Base-by-base conservation (phyloP, 768 basidiomycete species). In the Russula compacta region DNA sequence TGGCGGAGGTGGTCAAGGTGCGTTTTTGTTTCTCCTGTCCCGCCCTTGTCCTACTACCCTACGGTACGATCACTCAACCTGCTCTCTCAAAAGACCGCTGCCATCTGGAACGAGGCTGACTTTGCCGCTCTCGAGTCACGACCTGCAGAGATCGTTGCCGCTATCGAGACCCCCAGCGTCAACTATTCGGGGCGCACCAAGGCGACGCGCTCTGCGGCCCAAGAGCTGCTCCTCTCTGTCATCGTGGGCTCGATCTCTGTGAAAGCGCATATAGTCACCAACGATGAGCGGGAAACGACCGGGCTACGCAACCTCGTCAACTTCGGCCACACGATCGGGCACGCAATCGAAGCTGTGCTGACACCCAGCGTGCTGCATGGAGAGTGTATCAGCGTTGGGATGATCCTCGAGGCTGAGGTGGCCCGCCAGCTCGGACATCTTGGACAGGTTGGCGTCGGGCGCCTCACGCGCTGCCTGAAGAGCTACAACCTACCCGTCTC, bases 1-100 rank as follows among this genome's bases (percentile, higher is more conserved):
- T 99, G 89, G 95, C 97, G 0, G 95, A 99, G 72, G 88, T 98
- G 3, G 86, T 98, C 71, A 99, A 99, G 83, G 94, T 92, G 58
- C 43, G 35, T 48, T 50, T 38, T 50, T 38, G 21, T 55, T 53
- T 38, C 38, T n/a, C 35, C 19, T 63, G 42, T 8, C n/a, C 29
- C 17, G n/a, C n/a, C n/a, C 32, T 29, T 33, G 35, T 9, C 51
- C 7, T 43, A 19, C 43, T 43, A n/a, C 44, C 15, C 17, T 14
- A 6, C 15, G 17, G 5, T 29, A 32, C 49, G 43, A 3, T 35
- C 21, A 21, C 53, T 39, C 24, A 11, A 29, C 39, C 12, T 6
- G 4, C 43, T 24, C 21, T 15, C 54, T 7, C 56, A 61, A 70
- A 69, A 95, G 95, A 99, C 97, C 29, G 95, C 97, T 6, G 97